A percentile compares a stretch with the other conserved stretches of the same genome.
Evolutionary conservation across 106 monocot species (phyloP).

Genomic region (Iris macrosiphon): DNA sequence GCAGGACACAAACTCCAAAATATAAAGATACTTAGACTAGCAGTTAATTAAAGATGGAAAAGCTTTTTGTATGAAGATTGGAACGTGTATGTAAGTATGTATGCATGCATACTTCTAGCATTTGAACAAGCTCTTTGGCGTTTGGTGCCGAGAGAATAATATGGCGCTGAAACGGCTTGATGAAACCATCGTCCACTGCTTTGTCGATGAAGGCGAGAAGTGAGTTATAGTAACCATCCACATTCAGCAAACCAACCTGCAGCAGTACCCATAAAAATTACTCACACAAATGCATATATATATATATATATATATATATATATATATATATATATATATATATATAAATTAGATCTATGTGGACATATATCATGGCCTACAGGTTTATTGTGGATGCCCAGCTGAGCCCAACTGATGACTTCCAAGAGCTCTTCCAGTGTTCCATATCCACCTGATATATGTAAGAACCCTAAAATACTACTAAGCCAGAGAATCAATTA

Average conservation of each 20-base stretch:
- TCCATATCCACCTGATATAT: conserved; percentile 32
- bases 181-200: conserved; percentile 82
- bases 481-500: neutral
- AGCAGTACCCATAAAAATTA: no score
- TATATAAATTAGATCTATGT: no score
- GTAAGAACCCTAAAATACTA: neutral
- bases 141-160: conserved; percentile 53
- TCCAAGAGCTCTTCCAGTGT: conserved; percentile 83
- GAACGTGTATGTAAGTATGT: no score
- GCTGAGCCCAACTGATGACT: conserved; percentile 86
- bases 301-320: no score
- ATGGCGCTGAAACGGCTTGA: conserved; percentile 52
- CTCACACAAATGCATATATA: no score
- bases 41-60: no score
- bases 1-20: no score
- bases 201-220: conserved; percentile 81
- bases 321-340: no score
- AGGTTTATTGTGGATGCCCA: conserved; percentile 83
- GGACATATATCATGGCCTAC: no score
- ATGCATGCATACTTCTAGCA: conserved; percentile 82
- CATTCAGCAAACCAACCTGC: conserved; percentile 87
- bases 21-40: no score
- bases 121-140: conserved; percentile 64
- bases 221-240: conserved; percentile 88
- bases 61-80: no score